These are phyloP conservation scores for Rhynchospora tenuis DNA, from an alignment of 176 grass and related monocot genomes.

Conservation along the genomic window DNA sequence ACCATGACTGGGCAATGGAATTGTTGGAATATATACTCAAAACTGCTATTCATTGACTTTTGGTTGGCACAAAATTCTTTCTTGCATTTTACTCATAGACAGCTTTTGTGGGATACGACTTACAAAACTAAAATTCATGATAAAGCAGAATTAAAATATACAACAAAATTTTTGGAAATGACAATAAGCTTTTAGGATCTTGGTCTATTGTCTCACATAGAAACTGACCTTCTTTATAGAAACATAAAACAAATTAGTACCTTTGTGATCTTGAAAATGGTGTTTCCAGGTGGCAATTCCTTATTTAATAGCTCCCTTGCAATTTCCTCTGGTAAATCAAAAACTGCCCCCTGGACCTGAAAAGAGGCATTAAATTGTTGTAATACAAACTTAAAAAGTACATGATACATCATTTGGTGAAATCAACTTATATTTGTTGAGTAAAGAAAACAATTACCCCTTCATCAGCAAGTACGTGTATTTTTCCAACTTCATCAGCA, in stretches of 20 bases:
- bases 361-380: constrained; percentile 29
- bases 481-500: constrained; percentile 99
- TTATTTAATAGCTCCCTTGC: constrained; percentile 65
- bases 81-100: not conserved
- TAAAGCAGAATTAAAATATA: not conserved
- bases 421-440: not conserved
- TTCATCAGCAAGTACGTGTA: constrained; percentile 74
- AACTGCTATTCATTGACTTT: not conserved
- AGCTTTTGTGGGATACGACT: not conserved
- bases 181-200: not conserved
- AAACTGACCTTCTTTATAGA: not conserved
- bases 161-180: not conserved
- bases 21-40: not conserved
- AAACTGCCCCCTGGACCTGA: constrained; percentile 91
- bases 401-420: not conserved
- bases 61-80: not conserved
- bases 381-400: constrained; percentile 9
- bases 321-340: constrained; percentile 96
- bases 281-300: constrained; percentile 78
- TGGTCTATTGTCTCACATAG: not conserved
- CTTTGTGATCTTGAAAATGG: constrained; percentile 74
- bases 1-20: not conserved
- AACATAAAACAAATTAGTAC: constrained; percentile 30
- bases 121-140: not conserved
- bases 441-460: constrained; percentile 40